Evolutionary conservation across 768 basidiomycete genomes (phyloP), one percentile per base, ranked within the genome.

Genomic region (Gymnopilus junonius): DNA sequence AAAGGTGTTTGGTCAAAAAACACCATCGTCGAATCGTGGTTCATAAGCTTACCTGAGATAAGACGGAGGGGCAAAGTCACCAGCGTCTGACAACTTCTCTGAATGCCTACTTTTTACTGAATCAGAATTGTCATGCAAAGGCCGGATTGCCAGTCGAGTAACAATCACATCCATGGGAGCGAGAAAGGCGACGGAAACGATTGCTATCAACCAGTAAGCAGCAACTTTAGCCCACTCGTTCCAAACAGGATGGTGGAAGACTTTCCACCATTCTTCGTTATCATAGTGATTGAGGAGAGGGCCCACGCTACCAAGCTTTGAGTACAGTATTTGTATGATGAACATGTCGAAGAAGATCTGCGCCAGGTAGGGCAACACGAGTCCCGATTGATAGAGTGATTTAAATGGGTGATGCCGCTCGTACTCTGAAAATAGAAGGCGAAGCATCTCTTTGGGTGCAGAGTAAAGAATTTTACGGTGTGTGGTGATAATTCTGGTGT

Each of bases 91-190:
- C 34, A 50, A 42, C 48, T 66, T 66, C 20, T 61, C 62, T 5
- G 34, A 23, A 27, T 63, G 54, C 35, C 54, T 59, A 4, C 60
- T 62, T 45, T 63, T 48, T 27, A 39, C 15, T 12, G 42, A 32
- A 43, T 50, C 61, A 4, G 45, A 7, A 4, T 29, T 45, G 21
- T 40, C 55, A 37, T 66, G 55, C 21, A 66, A 48, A 37, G 61
- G 65, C 32, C 60, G 65, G 11, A 66, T 57, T 1, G 65, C 65
- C 55, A 66, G 31, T 14, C 62, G 58, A 8, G 65, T 66, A 8
- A 63, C 14, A n/a, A 66, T 55, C 14, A 63, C 65, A 58, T 66
- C 61, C n/a, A 63, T 53, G 11, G 65, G 65, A 8, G 61, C 25
- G 42, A 58, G 43, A 15, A 65, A 40, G 15, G 42, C 6, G 6